Base-by-base conservation (phyloP, 371 early-diverging fungal species). In the Lichtheimia ramosa region DNA sequence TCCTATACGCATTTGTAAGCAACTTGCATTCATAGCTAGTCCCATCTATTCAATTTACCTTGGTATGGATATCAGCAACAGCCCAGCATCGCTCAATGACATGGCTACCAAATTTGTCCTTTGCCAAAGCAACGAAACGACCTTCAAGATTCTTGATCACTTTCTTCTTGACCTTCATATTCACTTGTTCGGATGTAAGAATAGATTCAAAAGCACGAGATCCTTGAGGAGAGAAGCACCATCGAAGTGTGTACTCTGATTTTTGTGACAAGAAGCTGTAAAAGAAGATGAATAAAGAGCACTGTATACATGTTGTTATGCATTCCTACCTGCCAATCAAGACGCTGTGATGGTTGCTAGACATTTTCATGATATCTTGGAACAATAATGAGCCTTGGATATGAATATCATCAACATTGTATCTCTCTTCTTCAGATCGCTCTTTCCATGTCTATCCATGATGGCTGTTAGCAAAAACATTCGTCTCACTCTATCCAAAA, bases 61-160 rank as follows among this genome's bases (percentile, higher is more conserved):
- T 92, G 63, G 81, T 71, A 21, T 83, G 81, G n/a, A 93, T 83
- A 53, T 91, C 91, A 5, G 91, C 85, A 13, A 79, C 77, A n/a
- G 75, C 73, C 90, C 91, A 94, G 63, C 85, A 83, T 55, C 84
- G 84, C 56, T 94, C 95, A 7, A 93, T 82, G 14, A 92, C 73
- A 58, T 89, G 91, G 41, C 89, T 87, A 40, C 92, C 93, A 64
- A 84, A 93, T 62, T 87, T 87, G 64, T 93, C 91, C 51, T 75
- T 64, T 3, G 91, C 88, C 43, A 92, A 62, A 5, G 70, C 67
- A 34, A 81, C 83, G 63, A 82, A 89, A 51, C 76, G 71, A 6
- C 83, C 84, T 16, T 73, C 53, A 56, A 89, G 79, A 54, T 75
- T 76, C 58, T 79, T 75, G 16, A 91, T 56, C 12, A 92, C 71